Percentiles rank a stretch among this genome's conserved stretches.
These are phyloP conservation scores for Pecoramyces ruminantium DNA, from an alignment of 192 early-diverging fungal species.

Conservation along the genomic window DNA sequence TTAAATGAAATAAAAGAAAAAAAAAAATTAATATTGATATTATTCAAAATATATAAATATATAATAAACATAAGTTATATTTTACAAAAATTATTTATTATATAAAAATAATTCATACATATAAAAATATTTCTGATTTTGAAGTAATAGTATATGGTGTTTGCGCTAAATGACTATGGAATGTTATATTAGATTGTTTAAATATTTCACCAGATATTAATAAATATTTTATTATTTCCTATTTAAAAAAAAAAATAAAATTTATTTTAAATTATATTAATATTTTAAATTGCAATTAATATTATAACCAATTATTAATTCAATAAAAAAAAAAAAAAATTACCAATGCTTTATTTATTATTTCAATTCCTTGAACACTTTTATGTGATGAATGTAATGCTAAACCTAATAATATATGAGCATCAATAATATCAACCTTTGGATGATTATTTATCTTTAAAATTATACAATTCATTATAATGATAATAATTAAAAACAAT, in stretches of 20 bases:
- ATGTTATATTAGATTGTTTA: neutral
- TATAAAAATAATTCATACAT: neutral
- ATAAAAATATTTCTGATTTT: neutral
- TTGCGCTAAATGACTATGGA: neutral
- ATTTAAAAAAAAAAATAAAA: neutral
- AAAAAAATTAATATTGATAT: too few relatives aligned
- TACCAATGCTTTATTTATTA: neutral
- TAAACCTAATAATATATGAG: neutral
- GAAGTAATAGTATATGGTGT: neutral
- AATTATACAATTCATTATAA: too few relatives aligned
- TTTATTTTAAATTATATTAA: too few relatives aligned
- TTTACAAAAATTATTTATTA: too few relatives aligned
- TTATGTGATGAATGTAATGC: neutral
- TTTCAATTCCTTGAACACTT: neutral
- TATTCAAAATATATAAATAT: too few relatives aligned
- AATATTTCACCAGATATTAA: neutral
- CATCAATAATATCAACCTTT: neutral
- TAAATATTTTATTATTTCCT: neutral
- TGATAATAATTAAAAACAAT: too few relatives aligned
- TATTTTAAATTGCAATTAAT: too few relatives aligned
- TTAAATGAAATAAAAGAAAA: too few relatives aligned
- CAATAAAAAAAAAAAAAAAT: neutral
- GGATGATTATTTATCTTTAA: neutral
- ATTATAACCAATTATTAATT: too few relatives aligned
- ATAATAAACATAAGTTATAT: too few relatives aligned